phyloP scores from a whole-genome alignment of 1,139 yeast species.

The Hansenula lynferdii region DNA sequence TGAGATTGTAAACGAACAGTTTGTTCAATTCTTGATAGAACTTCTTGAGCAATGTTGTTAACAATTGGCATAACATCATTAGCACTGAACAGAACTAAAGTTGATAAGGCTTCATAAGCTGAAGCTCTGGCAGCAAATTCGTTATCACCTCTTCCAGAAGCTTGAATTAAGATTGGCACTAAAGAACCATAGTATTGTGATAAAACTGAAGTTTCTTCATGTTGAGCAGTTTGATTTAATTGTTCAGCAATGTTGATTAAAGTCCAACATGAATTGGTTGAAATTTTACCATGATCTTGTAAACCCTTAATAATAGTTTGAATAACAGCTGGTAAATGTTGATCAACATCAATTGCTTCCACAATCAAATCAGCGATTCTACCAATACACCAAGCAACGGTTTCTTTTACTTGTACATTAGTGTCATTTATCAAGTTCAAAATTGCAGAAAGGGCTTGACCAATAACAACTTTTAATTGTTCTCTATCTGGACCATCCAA shows the following conservation, averaged over 20 bases:
- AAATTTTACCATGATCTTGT: conserved; percentile 85
- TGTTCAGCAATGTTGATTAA: conserved; percentile 89
- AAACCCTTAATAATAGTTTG: conserved; percentile 74
- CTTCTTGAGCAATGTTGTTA: conserved; percentile 69
- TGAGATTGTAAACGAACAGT: conserved; percentile 54
- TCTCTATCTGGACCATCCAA: conserved; percentile 89
- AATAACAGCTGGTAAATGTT: conserved; percentile 64
- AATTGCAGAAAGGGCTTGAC: conserved; percentile 80
- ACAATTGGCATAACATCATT: conserved; percentile 65
- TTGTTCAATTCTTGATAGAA: conserved; percentile 64
- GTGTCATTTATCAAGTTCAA: conserved; percentile 68
- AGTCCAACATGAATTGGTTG: conserved; percentile 97
- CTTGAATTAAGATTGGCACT: conserved; percentile 64
- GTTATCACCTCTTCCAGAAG: conserved; percentile 70
- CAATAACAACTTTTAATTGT: conserved; percentile 61
- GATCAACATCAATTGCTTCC: conserved; percentile 64
- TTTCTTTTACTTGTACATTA: conserved; percentile 83
- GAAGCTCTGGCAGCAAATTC: conserved; percentile 91
- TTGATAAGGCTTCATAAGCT: conserved; percentile 88
- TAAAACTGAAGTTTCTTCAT: conserved; percentile 55
- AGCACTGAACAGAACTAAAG: conserved; percentile 74
- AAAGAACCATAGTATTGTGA: conserved; percentile 68
- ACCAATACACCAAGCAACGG: conserved; percentile 98
- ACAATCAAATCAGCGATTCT: conserved; percentile 88
- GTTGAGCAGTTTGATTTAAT: conserved; percentile 53